Conservation (phyloP, 805 yeast genomes). For the Schwanniomyces vanrijiae region DNA sequence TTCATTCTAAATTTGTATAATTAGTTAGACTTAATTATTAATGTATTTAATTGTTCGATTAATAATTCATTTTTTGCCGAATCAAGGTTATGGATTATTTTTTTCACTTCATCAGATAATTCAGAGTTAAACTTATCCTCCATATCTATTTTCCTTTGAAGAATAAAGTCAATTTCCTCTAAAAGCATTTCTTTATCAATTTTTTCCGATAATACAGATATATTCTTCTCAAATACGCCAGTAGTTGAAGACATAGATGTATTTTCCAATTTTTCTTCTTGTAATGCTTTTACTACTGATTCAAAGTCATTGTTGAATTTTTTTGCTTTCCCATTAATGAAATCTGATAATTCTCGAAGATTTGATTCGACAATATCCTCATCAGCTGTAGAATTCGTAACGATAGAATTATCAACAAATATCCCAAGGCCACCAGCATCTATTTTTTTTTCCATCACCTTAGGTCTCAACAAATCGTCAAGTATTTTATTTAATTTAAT, state of each 20-base stretch:
- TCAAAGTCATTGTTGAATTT: conserved; percentile 22
- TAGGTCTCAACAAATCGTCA: conserved; percentile 16
- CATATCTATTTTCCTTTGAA: background rate
- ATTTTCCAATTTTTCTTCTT: conserved; percentile 7
- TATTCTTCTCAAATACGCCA: conserved; percentile 10
- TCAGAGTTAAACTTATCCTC: background rate
- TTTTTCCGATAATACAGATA: conserved; percentile 7
- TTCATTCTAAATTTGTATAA: conserved; percentile 1
- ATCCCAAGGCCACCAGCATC: conserved; percentile 7
- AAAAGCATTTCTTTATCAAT: conserved; percentile 8
- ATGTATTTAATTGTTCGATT: conserved; percentile 19
- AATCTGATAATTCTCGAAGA: conserved; percentile 22
- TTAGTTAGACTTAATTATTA: conserved; percentile 12
- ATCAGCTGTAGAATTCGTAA: conserved; percentile 1
- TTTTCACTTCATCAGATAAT: conserved; percentile 10
- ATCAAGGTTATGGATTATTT: conserved; percentile 11
- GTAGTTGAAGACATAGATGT: conserved; percentile 17
- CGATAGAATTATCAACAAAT: background rate
- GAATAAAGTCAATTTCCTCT: conserved; percentile 11
- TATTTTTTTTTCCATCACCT: conserved; percentile 2
- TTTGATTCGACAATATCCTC: conserved; percentile 18
- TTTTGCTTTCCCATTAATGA: conserved; percentile 17
- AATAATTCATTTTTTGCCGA: conserved; percentile 20
- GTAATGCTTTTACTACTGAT: conserved; percentile 13
- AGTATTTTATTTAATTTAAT: conserved; percentile 65